Evolutionary conservation across 192 early-diverging fungal species (phyloP).

Genomic region (Lobulomyces angularis): DNA sequence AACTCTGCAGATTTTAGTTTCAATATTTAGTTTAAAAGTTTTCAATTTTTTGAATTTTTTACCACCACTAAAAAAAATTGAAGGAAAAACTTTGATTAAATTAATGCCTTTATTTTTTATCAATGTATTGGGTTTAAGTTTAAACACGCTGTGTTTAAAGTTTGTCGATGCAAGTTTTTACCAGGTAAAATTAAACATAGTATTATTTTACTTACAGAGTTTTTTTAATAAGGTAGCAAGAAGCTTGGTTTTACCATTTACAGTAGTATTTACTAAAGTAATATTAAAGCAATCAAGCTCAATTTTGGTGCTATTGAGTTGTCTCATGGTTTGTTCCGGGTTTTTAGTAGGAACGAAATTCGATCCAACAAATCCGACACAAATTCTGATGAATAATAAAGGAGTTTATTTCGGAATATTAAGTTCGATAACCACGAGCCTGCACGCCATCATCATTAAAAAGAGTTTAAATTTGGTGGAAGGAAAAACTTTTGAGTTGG

Average conservation of each 20-base stretch:
- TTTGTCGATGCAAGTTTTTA: conserved; percentile 48
- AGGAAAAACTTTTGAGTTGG: conserved; percentile 37
- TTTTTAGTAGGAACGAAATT: conserved; percentile 36
- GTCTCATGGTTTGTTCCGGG: conserved; percentile 33
- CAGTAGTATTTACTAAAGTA: conserved; percentile 27
- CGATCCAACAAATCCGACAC: conserved; percentile 11
- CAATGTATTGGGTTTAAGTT: conserved; percentile 40
- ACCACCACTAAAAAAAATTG: conserved; percentile 23
- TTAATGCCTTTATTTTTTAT: conserved; percentile 30
- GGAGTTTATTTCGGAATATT: conserved; percentile 37
- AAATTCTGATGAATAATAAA: conserved; percentile 11
- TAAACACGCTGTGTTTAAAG: conserved; percentile 44
- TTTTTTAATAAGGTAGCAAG: conserved; percentile 41
- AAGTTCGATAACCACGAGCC: conserved; percentile 38
- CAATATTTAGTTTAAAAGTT: conserved; percentile 27
- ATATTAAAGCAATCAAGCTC: conserved; percentile 24
- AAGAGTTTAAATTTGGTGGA: conserved; percentile 25
- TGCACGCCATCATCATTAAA: conserved; percentile 53
- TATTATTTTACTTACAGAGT: too few species aligned
- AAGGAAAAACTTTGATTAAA: conserved; percentile 8
- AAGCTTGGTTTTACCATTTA: conserved; percentile 42
- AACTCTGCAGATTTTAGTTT: conserved; percentile 40
- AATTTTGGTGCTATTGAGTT: conserved; percentile 17
- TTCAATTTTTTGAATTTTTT: too few species aligned
- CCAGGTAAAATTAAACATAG: conserved; percentile 22